Base-by-base conservation (phyloP, 306 rosid species). In the Medicago ruthenica region DNA sequence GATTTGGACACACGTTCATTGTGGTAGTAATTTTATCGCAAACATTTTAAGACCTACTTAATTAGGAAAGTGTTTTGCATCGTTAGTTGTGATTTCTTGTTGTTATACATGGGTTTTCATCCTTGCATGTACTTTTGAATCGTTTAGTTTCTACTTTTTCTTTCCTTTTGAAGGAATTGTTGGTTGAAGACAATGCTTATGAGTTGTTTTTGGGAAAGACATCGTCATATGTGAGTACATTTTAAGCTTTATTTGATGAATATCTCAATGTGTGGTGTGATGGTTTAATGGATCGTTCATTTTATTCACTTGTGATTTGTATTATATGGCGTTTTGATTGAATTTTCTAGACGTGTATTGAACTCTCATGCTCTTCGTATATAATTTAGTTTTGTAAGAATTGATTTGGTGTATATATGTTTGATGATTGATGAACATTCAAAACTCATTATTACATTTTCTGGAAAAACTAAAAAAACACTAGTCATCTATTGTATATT, bases 1-100 rank as follows among this genome's bases (percentile, higher is more conserved):
- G 8, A n/a, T 15, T 63, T 37, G 47, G 47, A 36, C 69, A 63
- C 69, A 37, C 17, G 3, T 15, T n/a, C 8, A 36, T 34, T 63
- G 69, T 63, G 69, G 39, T 59, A 24, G 39, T 11, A 59, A n/a
- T 63, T 60, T 60, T 18, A 27, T 60, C 41, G 10, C 67, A 60
- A 60, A 59, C 7, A 0, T 14, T 13, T 60, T 15, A 31, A 60
- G 67, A 60, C 41, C 66, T 60, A 27, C 27, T 31, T 61, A 61
- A 61, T 31, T 27, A 34, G 41, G 5, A 14, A 63, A 37, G 24
- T 63, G 10, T 48, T 36, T 63, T 63, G 44, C 69, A 36, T 4
- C 2, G 1, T 31, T 61, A 12, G 14, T 36, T 17, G 27, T 63
- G 14, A 36, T n/a, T 37, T 63, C 15, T 63, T 15, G 10, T 31